Evolutionary conservation across 306 rosid genomes (phyloP).

Genomic region (Vigna reflexopilosa): DNA sequence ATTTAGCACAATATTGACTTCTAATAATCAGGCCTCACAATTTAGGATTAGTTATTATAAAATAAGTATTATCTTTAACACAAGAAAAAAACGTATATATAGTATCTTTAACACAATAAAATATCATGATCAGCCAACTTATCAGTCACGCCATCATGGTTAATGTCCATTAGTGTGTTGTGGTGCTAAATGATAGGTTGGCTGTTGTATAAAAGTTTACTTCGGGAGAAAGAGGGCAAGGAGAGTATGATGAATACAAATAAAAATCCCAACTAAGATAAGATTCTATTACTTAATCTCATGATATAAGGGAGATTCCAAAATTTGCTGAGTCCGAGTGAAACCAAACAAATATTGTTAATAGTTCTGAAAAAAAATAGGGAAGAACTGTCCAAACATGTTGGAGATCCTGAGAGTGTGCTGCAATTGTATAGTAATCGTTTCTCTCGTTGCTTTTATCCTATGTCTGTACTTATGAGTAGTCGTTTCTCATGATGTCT

Average conservation of each 20-base stretch:
- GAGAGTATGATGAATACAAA: slow-evolving; percentile 19
- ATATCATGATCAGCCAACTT: slow-evolving; percentile 17
- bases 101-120: slow-evolving; percentile 17
- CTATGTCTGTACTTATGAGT: neutral
- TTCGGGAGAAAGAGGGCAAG: slow-evolving; percentile 22
- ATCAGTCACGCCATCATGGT: neutral
- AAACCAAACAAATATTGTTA: slow-evolving; percentile 31
- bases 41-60: slow-evolving; percentile 12
- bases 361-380: slow-evolving; percentile 14
- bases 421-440: neutral
- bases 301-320: slow-evolving; percentile 5
- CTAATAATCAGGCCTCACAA: slow-evolving; percentile 14
- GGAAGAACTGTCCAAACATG: slow-evolving; percentile 7
- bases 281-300: slow-evolving; percentile 25
- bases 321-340: slow-evolving; percentile 18
- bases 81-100: slow-evolving; percentile 18
- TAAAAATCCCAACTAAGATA: slow-evolving; percentile 20
- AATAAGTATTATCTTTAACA: slow-evolving; percentile 3
- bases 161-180: slow-evolving; percentile 6
- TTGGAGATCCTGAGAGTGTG: neutral
- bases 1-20: slow-evolving; percentile 3
- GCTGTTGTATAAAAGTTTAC: slow-evolving; percentile 24
- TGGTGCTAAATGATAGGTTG: neutral
- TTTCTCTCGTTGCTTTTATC: slow-evolving; percentile 13
- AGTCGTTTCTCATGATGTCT: slow-evolving; percentile 25